Conservation (phyloP, 2,329 filamentous ascomycete species). For the Anthostomella pinea region DNA sequence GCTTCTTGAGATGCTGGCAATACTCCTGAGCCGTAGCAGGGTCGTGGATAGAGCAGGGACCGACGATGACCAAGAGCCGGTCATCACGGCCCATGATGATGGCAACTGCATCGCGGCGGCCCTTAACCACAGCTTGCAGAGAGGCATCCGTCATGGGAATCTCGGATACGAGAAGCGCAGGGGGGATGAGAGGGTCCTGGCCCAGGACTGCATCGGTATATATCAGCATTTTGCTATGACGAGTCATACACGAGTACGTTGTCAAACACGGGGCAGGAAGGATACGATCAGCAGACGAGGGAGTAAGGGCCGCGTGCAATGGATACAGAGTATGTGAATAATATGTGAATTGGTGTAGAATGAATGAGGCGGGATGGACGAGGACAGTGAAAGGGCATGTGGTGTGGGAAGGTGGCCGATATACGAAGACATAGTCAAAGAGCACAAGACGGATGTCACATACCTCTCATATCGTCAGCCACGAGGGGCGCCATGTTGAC, state of each 20-base stretch:
- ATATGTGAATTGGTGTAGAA: no score
- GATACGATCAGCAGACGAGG: background rate
- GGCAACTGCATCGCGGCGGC: conserved; percentile 64
- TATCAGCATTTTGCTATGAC: conserved; percentile 27
- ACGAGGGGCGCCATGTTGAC: conserved; percentile 32
- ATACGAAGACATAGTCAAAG: conserved; percentile 2
- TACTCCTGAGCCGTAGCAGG: conserved; percentile 86
- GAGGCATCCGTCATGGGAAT: conserved; percentile 67
- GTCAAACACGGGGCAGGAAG: no score
- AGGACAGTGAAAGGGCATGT: no score
- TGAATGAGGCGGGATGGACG: no score
- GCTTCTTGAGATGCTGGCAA: conserved; percentile 70
- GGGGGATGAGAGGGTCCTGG: conserved; percentile 90
- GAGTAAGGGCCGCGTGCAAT: background rate
- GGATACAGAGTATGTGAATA: no score
- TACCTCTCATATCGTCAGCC: conserved; percentile 40
- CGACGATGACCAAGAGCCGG: conserved; percentile 89
- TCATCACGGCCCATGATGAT: conserved; percentile 79
- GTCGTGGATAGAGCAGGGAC: conserved; percentile 97
- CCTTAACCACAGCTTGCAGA: conserved; percentile 67
- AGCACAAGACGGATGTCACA: conserved; percentile 15
- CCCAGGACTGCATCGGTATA: conserved; percentile 66
- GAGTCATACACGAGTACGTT: no score
- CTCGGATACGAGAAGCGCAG: conserved; percentile 81
- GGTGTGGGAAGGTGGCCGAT: no score